These are phyloP conservation scores for Eutrema salsugineum DNA, from an alignment of 441 rosid genomes.

Conservation along the genomic window DNA sequence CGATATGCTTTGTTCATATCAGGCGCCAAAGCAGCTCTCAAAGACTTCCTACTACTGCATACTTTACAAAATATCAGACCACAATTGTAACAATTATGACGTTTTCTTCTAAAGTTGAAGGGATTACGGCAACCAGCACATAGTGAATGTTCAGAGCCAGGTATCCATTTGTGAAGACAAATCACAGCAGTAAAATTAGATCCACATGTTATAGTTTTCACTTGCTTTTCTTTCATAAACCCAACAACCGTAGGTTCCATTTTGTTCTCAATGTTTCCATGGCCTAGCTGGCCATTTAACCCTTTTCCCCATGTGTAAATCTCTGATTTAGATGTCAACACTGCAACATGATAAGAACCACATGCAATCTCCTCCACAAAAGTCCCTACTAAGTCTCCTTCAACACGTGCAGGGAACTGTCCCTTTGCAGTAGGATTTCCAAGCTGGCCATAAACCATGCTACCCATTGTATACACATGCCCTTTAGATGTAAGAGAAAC, in stretches of 20 bases:
- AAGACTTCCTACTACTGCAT: constrained; percentile 67
- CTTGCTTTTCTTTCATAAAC: constrained; percentile 73
- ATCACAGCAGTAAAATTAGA: constrained; percentile 70
- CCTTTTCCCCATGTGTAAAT: constrained; percentile 94
- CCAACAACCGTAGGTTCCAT: constrained; percentile 56
- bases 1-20: constrained; percentile 69
- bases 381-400: constrained; percentile 50
- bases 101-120: constrained; percentile 83
- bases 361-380: constrained; percentile 77
- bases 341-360: constrained; percentile 83
- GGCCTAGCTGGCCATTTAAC: constrained; percentile 79
- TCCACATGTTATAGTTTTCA: constrained; percentile 71
- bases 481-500: constrained; percentile 78
- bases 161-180: constrained; percentile 74
- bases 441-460: constrained; percentile 68
- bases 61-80: constrained; percentile 69
- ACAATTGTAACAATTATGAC: constrained; percentile 77
- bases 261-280: constrained; percentile 68
- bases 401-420: constrained; percentile 57
- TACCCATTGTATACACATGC: constrained; percentile 84
- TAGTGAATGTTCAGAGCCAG: constrained; percentile 64
- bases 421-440: constrained; percentile 65
- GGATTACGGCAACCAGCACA: constrained; percentile 80
- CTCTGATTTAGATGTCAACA: constrained; percentile 65
- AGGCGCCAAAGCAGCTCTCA: constrained; percentile 82